Base-by-base conservation (phyloP, 2,329 filamentous ascomycete species). In the Botrytis medusae region DNA sequence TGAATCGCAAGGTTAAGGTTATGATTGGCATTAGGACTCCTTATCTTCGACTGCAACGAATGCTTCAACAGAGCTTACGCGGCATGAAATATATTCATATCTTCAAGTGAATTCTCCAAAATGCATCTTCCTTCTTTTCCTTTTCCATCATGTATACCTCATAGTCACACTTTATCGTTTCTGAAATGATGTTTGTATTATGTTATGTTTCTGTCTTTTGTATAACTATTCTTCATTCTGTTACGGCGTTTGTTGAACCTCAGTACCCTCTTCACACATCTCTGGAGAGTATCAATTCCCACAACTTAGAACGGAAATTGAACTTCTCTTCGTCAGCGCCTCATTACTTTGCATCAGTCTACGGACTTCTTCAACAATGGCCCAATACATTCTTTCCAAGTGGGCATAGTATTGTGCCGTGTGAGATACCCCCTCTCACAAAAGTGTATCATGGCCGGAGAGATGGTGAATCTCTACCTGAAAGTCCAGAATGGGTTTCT, bases 401-500 rank as follows among this genome's bases (percentile, higher is more conserved):
- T 74, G 86, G 86, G 12, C 84, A 87, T 76, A 82, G 82, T 46
- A 82, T 87, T 69, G 84, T 83, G 0, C 83, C 85, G 6, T 85
- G 84, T 75, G 82, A 83, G 54, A 82, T 87, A 6, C 82, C 84
- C 7, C 80, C 84, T 20, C 84, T 83, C 74, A 86, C 85, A 16
- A 81, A 84, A 72, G 78, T 87, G 54, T 86, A 87, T 79, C 86
- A 87, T 77, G 86, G 85, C 20, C 79, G 85, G 60, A 79, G 78
- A 74, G 84, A 85, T 74, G 79, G 72, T 18, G 78, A 83, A 8
- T 40, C 62, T 40, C 74, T 82, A 6, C 83, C 85, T 5, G 83
- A 84, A 25, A 85, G 83, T 72, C 85, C 85, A 20, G 86, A 87
- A 79, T 87, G 85, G 85, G 79, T 87, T 34, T 84, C 85, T 9